Conservation (phyloP, 371 early-diverging fungal genomes). For the Haplosporangium sp. region DNA sequence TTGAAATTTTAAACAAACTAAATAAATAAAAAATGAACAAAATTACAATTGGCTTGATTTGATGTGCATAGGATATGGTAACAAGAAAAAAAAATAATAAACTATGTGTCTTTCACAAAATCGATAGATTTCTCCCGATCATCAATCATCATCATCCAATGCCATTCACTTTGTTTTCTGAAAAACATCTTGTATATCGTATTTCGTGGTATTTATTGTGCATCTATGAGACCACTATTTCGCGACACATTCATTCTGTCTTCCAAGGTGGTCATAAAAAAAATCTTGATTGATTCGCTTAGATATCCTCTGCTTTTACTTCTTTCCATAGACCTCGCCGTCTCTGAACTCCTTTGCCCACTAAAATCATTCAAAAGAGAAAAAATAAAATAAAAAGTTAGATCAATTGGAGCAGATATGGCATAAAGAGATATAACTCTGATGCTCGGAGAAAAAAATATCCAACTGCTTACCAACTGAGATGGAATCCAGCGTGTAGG, state of each 20-base stretch:
- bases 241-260: constrained; percentile 1
- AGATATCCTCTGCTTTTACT: constrained; percentile 21
- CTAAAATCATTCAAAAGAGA: constrained; percentile 22
- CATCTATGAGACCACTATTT: not conserved
- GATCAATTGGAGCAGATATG: not conserved
- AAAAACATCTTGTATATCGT: not conserved
- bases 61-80: too few species aligned
- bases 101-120: not conserved
- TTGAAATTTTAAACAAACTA: constrained; percentile 1
- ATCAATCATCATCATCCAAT: not conserved
- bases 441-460: not conserved
- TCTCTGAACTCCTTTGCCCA: constrained; percentile 86
- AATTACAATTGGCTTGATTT: not conserved
- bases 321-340: constrained; percentile 57
- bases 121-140: constrained; percentile 1
- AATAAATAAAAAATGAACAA: not conserved
- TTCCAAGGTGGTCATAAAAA: not conserved
- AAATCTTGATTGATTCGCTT: not conserved
- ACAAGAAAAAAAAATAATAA: not conserved
- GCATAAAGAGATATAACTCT: too few species aligned
- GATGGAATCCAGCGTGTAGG: constrained; percentile 87
- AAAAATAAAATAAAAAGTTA: not conserved
- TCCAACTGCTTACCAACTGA: constrained; percentile 67
- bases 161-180: not conserved
- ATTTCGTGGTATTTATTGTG: constrained; percentile 4